Evolutionary conservation across 2,329 filamentous ascomycete species (phyloP).

Genomic region (Tolypocladium paradoxum): DNA sequence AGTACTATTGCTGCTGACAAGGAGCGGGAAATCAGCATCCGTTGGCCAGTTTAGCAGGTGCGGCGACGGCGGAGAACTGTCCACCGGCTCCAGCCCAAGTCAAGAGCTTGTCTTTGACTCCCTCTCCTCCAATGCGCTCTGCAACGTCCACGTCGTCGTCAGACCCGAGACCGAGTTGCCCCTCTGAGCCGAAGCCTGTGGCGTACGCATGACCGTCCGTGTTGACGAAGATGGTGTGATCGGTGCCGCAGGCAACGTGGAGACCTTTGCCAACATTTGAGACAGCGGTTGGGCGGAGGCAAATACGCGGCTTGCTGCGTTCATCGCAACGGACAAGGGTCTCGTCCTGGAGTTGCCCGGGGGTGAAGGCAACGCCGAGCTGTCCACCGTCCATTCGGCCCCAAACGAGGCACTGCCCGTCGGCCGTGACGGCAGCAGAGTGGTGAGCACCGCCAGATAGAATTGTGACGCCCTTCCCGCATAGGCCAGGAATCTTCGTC

Average conservation of each 20-base stretch:
- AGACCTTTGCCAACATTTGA: background rate
- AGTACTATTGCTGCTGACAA: too few relatives aligned
- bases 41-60: slow-evolving; percentile 5
- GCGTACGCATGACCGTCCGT: slow-evolving; percentile 53
- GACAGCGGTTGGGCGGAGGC: slow-evolving; percentile 29
- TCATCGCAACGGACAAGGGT: slow-evolving; percentile 43
- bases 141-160: slow-evolving; percentile 63
- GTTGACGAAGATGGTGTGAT: slow-evolving; percentile 57
- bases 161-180: slow-evolving; percentile 59
- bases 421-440: slow-evolving; percentile 43
- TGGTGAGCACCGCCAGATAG: slow-evolving; percentile 62
- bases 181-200: slow-evolving; percentile 62
- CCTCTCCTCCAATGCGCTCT: slow-evolving; percentile 65
- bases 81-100: slow-evolving; percentile 65
- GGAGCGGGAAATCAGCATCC: too few relatives aligned
- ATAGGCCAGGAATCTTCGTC: slow-evolving; percentile 50
- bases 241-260: slow-evolving; percentile 45
- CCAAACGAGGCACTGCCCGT: slow-evolving; percentile 41
- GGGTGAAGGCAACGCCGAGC: slow-evolving; percentile 35
- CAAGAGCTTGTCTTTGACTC: slow-evolving; percentile 57
- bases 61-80: slow-evolving; percentile 56
- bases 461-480: slow-evolving; percentile 45
- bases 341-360: slow-evolving; percentile 35
- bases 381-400: slow-evolving; percentile 41
- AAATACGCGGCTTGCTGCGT: slow-evolving; percentile 46